Evolutionary conservation across 2,329 filamentous ascomycete species (phyloP), one percentile per base, ranked within the genome.

Genomic region (Trichophyton rubrum): DNA sequence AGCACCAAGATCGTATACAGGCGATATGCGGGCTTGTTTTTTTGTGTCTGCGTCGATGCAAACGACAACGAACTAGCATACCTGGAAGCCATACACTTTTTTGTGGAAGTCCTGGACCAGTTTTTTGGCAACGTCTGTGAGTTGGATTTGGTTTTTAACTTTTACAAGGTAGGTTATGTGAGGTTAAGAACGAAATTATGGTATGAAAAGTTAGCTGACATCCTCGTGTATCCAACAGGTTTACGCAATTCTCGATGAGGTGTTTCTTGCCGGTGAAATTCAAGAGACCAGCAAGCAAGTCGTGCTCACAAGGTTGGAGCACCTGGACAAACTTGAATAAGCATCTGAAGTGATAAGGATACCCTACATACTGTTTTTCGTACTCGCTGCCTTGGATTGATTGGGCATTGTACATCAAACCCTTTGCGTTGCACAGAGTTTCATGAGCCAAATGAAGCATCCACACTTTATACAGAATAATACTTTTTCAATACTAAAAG

Each of bases 61-160:
- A 97, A 96, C 75, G 93, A 99, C 76, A 99, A 97, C 76, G 93
- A 99, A 79, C 80, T 99, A 63, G 92, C 93, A 27, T 97, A 90
- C 71, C 82, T 99, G 62, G 93, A 99, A 77, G 93, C 91, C 5
- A 96, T 99, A 70, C 93, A 99, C 77, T 99, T 99, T 80, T 99
- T 99, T 71, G 93, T 99, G 68, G 93, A 99, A 79, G 93, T 99
- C 64, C 82, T 99, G 69, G 93, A 99, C 80, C 86, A 91, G 70
- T 99, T 99, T 78, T 99, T 99, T 74, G 93, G 93, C 66, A 99
- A 99, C 74, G 93, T 99, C 62, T 99, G 93, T 78, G 93, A 99
- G 79, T 80, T 99, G 73, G 93, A 99, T 77, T 79, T 99, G 72
- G 83, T 86, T 17, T 86, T 86, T 70, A 86, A 86, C 67, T 86